A percentile compares a stretch with the other conserved stretches of the same genome.
Evolutionary conservation across 371 early-diverging fungal genomes (phyloP).

Genomic region (Mortierella sp.): DNA sequence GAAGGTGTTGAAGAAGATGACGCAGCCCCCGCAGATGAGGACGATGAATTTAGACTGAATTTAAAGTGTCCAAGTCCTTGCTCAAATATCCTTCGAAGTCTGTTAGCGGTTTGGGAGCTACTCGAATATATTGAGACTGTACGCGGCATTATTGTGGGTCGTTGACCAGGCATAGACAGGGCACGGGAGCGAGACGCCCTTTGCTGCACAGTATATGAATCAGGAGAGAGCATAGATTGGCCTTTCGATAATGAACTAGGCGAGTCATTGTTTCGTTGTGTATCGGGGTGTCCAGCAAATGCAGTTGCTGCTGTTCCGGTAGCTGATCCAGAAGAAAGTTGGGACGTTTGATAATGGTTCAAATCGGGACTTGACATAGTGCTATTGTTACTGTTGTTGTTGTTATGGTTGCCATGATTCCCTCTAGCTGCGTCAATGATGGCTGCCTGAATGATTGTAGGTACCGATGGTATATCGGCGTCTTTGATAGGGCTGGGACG

Average conservation of each 20-base stretch:
- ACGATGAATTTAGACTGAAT: constrained; percentile 5
- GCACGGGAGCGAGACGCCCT: constrained; percentile 35
- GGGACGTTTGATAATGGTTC: constrained; percentile 19
- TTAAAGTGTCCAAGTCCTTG: constrained; percentile 53
- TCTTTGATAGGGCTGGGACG: not conserved
- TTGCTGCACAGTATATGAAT: not conserved
- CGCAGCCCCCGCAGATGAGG: not conserved
- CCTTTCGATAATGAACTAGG: not conserved
- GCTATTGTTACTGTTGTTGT: constrained; percentile 18
- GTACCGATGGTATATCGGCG: constrained; percentile 28
- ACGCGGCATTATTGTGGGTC: constrained; percentile 47
- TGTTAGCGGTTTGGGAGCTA: constrained; percentile 49
- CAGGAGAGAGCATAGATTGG: constrained; percentile 20
- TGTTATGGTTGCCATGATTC: not conserved
- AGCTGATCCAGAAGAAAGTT: constrained; percentile 2
- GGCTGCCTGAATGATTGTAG: constrained; percentile 49
- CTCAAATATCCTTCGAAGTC: constrained; percentile 43
- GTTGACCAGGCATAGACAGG: constrained; percentile 47
- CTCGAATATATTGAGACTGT: constrained; percentile 56
- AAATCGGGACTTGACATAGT: constrained; percentile 45
- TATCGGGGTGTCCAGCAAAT: too few species aligned
- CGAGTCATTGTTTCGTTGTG: not conserved
- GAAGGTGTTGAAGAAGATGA: not conserved
- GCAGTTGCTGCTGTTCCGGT: not conserved
- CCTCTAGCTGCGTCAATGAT: constrained; percentile 53